Conservation (phyloP, 805 yeast species). For the Ogataea chonburiensis region DNA sequence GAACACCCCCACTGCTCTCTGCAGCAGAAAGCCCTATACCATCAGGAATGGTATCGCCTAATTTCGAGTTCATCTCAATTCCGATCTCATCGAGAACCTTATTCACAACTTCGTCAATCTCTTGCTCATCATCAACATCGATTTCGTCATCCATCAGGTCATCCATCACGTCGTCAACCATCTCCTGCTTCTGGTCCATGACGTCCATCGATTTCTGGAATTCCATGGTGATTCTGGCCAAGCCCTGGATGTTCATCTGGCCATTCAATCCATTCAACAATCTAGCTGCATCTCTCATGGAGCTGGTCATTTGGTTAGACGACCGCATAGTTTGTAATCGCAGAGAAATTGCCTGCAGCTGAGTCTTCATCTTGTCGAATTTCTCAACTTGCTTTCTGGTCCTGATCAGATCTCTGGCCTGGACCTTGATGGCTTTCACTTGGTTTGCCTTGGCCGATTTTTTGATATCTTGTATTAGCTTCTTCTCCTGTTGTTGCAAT, state of each 20-base stretch:
- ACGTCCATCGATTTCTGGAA: constrained; percentile 91
- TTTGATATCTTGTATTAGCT: constrained; percentile 79
- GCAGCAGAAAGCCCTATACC: constrained; percentile 17
- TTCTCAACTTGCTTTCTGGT: constrained; percentile 81
- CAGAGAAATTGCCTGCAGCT: constrained; percentile 88
- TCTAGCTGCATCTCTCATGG: constrained; percentile 92
- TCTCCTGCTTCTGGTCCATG: constrained; percentile 98
- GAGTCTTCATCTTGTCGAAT: constrained; percentile 92
- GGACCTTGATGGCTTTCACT: constrained; percentile 84
- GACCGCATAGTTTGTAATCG: constrained; percentile 90
- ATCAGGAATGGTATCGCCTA: constrained; percentile 44
- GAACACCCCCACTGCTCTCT: constrained; percentile 14
- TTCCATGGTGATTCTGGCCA: constrained; percentile 89
- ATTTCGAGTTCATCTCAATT: constrained; percentile 62
- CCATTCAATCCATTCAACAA: constrained; percentile 82
- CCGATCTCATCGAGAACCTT: constrained; percentile 96
- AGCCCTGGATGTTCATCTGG: constrained; percentile 83
- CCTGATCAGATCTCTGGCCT: constrained; percentile 92
- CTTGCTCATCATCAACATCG: constrained; percentile 76
- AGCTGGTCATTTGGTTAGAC: constrained; percentile 91
- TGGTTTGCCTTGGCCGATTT: constrained; percentile 91
- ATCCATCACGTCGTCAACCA: constrained; percentile 98
- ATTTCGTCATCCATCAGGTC: constrained; percentile 93
- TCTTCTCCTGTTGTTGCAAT: constrained; percentile 89
- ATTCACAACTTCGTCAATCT: constrained; percentile 85